These are phyloP conservation scores for Dissophora ornata DNA, from an alignment of 192 early-diverging fungal species.

Conservation along the genomic window DNA sequence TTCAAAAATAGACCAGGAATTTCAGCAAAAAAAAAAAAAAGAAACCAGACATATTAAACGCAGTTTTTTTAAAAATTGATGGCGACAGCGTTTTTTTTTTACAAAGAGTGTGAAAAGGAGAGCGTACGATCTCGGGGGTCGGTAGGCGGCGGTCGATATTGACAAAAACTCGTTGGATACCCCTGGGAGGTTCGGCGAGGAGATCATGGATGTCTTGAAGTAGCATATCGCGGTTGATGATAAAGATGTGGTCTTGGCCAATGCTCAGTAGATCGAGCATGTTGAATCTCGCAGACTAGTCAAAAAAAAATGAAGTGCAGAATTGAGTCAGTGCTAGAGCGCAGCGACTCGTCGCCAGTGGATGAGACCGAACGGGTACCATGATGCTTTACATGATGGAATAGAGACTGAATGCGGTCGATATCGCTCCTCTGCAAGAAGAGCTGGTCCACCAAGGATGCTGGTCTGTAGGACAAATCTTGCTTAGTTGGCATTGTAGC, in stretches of 20 bases:
- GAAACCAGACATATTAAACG: no score
- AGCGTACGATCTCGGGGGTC: conserved; percentile 39
- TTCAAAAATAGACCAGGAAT: no score
- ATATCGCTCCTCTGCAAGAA: conserved; percentile 23
- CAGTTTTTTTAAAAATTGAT: no score
- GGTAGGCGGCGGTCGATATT: conserved; percentile 29
- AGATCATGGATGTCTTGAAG: conserved; percentile 31
- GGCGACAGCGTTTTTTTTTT: no score
- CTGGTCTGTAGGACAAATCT: no score
- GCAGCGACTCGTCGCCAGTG: background rate
- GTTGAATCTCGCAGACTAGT: conserved; percentile 18
- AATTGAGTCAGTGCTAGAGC: background rate
- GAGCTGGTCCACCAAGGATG: conserved; percentile 27
- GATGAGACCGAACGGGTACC: no score
- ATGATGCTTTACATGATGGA: conserved; percentile 46
- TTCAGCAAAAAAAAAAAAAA: no score
- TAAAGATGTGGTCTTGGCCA: conserved; percentile 27
- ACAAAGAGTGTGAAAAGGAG: no score
- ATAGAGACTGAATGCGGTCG: conserved; percentile 26
- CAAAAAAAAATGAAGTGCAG: background rate
- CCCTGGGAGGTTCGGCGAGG: conserved; percentile 10
- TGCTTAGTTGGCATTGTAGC: no score
- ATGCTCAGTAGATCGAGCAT: conserved; percentile 30
- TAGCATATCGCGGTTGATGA: conserved; percentile 28
- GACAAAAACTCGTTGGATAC: conserved; percentile 28